Evolutionary conservation across 176 grass and related monocot species (phyloP).

Genomic region (Areca catechu): DNA sequence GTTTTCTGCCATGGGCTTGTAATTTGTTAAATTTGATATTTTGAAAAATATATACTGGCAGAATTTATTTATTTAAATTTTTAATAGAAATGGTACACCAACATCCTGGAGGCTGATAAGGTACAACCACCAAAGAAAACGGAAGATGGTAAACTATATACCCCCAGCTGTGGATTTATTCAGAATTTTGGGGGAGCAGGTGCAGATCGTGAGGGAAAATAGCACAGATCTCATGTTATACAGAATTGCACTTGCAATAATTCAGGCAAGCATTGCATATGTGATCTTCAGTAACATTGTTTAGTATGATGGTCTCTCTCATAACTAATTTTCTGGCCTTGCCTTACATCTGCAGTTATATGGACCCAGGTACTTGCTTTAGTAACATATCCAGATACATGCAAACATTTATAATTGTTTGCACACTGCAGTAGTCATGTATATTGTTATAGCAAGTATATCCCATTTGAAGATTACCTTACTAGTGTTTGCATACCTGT

Average conservation of each 20-base stretch:
- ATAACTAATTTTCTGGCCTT: no score
- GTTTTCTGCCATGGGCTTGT: constrained; percentile 12
- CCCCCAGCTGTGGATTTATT: constrained; percentile 96
- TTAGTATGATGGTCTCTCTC: background rate
- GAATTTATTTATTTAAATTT: background rate
- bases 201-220: constrained; percentile 94
- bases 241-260: constrained; percentile 90
- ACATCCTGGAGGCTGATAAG: constrained; percentile 97
- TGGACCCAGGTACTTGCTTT: no score
- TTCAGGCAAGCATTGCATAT: constrained; percentile 45
- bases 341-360: no score
- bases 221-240: constrained; percentile 97
- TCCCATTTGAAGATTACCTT: no score
- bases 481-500: no score
- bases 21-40: background rate
- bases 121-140: constrained; percentile 80
- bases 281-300: no score
- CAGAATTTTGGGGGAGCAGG: constrained; percentile 93
- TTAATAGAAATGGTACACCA: constrained; percentile 98
- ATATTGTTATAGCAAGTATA: no score
- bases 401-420: no score
- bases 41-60: no score
- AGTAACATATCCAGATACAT: no score
- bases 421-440: no score
- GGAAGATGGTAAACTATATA: constrained; percentile 85